A percentile compares a stretch with the other conserved stretches of the same genome.
phyloP scores from a whole-genome alignment of 768 basidiomycete species.

The Lyophyllum atratum region DNA sequence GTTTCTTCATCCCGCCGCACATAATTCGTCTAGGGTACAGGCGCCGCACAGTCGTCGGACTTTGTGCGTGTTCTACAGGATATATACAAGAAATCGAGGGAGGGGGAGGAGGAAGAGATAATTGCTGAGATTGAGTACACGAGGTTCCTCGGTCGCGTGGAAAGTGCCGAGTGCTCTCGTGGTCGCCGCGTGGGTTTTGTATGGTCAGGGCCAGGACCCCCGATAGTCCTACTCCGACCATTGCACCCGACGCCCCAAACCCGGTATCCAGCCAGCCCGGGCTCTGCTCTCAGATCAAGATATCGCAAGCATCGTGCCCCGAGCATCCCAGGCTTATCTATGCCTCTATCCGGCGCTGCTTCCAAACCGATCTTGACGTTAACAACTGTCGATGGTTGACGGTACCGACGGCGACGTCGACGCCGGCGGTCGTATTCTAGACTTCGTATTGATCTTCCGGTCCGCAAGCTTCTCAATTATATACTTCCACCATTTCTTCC shows the following conservation, averaged over 20 bases:
- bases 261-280: not conserved
- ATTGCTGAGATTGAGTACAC: slow-evolving; percentile 19
- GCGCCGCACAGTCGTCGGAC: not conserved
- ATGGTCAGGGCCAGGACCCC: slow-evolving; percentile 24
- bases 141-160: slow-evolving; percentile 41
- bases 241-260: slow-evolving; percentile 7
- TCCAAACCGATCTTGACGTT: not conserved
- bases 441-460: not conserved
- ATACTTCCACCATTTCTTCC: not conserved
- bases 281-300: slow-evolving; percentile 14
- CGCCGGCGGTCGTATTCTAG: not conserved
- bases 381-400: not conserved
- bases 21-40: slow-evolving; percentile 2
- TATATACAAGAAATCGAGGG: slow-evolving; percentile 12
- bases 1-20: slow-evolving; percentile 13
- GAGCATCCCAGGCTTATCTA: not conserved
- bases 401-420: not conserved
- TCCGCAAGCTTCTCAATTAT: slow-evolving; percentile 1
- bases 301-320: not conserved
- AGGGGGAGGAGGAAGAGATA: slow-evolving; percentile 16
- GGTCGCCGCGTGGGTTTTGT: slow-evolving; percentile 44
- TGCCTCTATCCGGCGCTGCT: not conserved
- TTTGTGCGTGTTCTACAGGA: not conserved
- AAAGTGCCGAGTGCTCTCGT: slow-evolving; percentile 42
- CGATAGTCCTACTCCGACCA: slow-evolving; percentile 12